Evolutionary conservation across 2,329 filamentous ascomycete genomes (phyloP).

Genomic region (Aspergillus candidus): DNA sequence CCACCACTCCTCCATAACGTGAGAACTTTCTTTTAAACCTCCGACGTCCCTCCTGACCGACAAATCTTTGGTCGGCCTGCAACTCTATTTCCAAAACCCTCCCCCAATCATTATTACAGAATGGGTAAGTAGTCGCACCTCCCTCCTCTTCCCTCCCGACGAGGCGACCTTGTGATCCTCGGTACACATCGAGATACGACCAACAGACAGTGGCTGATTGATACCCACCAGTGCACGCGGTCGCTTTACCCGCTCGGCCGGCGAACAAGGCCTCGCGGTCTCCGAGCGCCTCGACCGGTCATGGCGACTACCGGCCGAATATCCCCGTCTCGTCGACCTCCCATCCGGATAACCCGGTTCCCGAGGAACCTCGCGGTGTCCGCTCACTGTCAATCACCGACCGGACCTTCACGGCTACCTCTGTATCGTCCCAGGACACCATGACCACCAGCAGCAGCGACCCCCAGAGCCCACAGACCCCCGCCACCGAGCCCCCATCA

Average conservation of each 20-base stretch:
- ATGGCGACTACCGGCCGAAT: conserved; percentile 20
- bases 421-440: conserved; percentile 26
- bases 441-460: conserved; percentile 32
- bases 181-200: not conserved
- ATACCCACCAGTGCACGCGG: conserved; percentile 26
- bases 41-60: no score
- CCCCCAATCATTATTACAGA: not conserved
- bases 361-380: conserved; percentile 40
- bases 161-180: not conserved
- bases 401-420: conserved; percentile 24
- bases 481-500: conserved; percentile 36
- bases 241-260: conserved; percentile 20
- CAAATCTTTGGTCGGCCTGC: no score
- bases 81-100: not conserved
- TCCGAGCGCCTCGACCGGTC: conserved; percentile 11
- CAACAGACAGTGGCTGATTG: conserved; percentile 13
- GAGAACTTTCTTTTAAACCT: no score
- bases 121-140: conserved; percentile 6
- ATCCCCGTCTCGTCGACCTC: conserved; percentile 38
- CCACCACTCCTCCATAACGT: conserved; percentile 2
- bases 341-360: conserved; percentile 44
- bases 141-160: not conserved
- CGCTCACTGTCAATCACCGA: conserved; percentile 33
- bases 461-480: conserved; percentile 35
- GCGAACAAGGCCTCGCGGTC: conserved; percentile 20